Conservation (phyloP, 2,329 filamentous ascomycete genomes). For the Huntiella bhutanensis region DNA sequence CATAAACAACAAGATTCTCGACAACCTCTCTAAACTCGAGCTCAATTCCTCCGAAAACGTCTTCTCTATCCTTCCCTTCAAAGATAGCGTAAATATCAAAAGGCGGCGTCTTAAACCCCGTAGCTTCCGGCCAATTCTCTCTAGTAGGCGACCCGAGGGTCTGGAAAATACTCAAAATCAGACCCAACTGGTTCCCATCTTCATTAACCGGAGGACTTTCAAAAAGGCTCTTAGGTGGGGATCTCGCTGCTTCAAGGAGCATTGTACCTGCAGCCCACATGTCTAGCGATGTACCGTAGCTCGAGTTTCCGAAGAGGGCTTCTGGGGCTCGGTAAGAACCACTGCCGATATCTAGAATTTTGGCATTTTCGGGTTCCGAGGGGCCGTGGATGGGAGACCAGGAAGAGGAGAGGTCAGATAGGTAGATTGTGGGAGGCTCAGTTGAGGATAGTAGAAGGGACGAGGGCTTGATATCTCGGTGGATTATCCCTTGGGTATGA, state of each 20-base stretch:
- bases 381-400: conserved; percentile 36
- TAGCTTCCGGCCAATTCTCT: conserved; percentile 69
- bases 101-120: conserved; percentile 48
- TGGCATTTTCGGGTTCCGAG: conserved; percentile 49
- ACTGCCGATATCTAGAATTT: conserved; percentile 86
- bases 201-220: conserved; percentile 55
- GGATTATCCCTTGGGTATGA: conserved; percentile 61
- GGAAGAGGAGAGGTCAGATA: conserved; percentile 84
- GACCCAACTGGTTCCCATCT: conserved; percentile 73
- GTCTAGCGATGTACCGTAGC: conserved; percentile 57
- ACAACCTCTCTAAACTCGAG: conserved; percentile 46
- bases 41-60: conserved; percentile 44
- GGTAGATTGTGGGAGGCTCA: conserved; percentile 44
- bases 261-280: conserved; percentile 81
- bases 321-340: conserved; percentile 83
- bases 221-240: conserved; percentile 47
- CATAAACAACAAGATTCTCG: conserved; percentile 48
- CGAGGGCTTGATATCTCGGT: conserved; percentile 85
- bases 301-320: conserved; percentile 63
- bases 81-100: conserved; percentile 83
- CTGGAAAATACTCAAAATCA: conserved; percentile 85
- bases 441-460: conserved; percentile 57
- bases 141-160: conserved; percentile 70
- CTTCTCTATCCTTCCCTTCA: conserved; percentile 45
- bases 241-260: conserved; percentile 52